Conservation (phyloP, 768 basidiomycete genomes). For the Tylopilus sp. region DNA sequence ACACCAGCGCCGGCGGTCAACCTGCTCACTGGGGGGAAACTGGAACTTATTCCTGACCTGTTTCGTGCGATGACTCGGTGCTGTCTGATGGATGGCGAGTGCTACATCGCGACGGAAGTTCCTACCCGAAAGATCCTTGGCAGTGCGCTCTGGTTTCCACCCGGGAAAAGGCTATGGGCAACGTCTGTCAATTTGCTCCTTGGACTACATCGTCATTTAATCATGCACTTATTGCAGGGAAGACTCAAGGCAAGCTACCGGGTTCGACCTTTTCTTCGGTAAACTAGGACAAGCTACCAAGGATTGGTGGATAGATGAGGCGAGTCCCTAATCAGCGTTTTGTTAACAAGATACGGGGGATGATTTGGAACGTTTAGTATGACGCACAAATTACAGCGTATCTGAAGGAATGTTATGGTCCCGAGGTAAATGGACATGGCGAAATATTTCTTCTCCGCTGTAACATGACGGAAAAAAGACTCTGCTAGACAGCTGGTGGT, state of each 20-base stretch:
- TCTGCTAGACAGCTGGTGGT: background rate
- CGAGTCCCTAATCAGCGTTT: background rate
- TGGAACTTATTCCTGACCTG: constrained; percentile 2
- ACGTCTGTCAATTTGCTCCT: background rate
- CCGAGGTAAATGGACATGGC: background rate
- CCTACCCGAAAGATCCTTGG: constrained; percentile 2
- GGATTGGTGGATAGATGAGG: constrained; percentile 6
- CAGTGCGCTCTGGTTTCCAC: constrained; percentile 4
- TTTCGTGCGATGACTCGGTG: background rate
- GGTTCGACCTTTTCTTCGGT: background rate
- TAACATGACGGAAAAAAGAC: background rate
- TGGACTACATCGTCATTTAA: background rate
- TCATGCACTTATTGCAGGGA: background rate
- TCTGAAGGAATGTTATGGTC: background rate
- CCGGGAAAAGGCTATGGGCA: background rate
- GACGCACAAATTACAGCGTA: background rate
- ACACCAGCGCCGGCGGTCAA: background rate
- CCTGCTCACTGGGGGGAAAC: constrained; percentile 2
- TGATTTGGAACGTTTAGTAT: background rate
- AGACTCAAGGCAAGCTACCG: background rate
- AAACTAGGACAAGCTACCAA: background rate
- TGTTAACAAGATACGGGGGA: no score
- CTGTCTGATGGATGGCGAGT: constrained; percentile 5
- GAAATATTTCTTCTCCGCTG: background rate
- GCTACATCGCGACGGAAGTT: constrained; percentile 1